Evolutionary conservation across 1,139 yeast species (phyloP).

Genomic region (Suhomyces bribrorum): DNA sequence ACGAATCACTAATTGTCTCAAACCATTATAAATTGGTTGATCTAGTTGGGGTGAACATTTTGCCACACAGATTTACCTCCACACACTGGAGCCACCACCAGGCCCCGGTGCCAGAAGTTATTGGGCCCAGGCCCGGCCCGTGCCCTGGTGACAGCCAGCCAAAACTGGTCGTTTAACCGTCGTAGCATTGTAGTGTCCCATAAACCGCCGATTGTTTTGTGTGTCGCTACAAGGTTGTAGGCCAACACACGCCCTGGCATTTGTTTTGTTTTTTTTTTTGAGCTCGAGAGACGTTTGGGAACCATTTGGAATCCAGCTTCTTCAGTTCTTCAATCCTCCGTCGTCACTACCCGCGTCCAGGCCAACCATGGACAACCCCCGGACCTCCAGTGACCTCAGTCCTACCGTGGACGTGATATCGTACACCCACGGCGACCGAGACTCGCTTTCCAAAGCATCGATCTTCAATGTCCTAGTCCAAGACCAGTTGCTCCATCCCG

Average conservation of each 20-base stretch:
- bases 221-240: background rate
- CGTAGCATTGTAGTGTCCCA: too few species aligned
- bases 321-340: background rate
- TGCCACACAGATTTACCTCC: too few species aligned
- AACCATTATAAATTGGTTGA: too few species aligned
- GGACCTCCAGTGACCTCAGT: background rate
- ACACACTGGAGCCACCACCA: too few species aligned
- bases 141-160: too few species aligned
- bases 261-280: background rate
- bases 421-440: slow-evolving; percentile 3
- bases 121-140: too few species aligned
- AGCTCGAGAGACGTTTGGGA: background rate
- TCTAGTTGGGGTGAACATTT: too few species aligned
- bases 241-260: background rate
- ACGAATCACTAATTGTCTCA: too few species aligned
- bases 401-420: background rate
- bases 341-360: background rate
- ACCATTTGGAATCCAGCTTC: background rate
- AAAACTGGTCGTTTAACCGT: too few species aligned
- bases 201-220: background rate
- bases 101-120: too few species aligned
- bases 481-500: slow-evolving; percentile 18
- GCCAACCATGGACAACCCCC: background rate
- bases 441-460: slow-evolving; percentile 6
- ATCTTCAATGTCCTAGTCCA: slow-evolving; percentile 6